Evolutionary conservation across 140 eudicot species (phyloP), one percentile per base, ranked within the genome.

Genomic region (Cichorium intybus): DNA sequence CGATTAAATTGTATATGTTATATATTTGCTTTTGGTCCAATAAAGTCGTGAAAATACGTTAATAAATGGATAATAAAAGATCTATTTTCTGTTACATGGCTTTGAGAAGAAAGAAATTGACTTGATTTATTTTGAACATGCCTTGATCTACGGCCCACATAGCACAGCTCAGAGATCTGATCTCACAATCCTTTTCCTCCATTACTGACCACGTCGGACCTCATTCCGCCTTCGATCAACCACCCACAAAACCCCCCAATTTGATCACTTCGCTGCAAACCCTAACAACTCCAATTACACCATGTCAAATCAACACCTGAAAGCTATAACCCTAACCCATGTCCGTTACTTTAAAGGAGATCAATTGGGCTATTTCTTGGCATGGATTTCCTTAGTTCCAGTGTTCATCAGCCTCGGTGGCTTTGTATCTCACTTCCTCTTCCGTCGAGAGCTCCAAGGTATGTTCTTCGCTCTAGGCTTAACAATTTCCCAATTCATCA

Each of bases 361-460:
- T 21, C 80, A 63, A 8, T 22, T 91, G 3, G 97, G 97, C 35
- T 80, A 70, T 52, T 80, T 83, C 52, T 37, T 91, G 17, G 97
- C 97, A 24, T 91, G 97, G 97, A 59, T 91, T 17, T 91, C 97
- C 7, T 47, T 91, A 4, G 68, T 91, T 50, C 96, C 96, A 0
- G 90, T 87, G 31, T 91, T 91, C 88, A 84, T 91, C 55, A 75
- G 81, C 84, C 80, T 91, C 37, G 85, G 92, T 6, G 97, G 97
- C 14, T 91, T 91, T 79, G 26, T 73, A 20, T 85, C 87, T 5
- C 91, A 91, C 72, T 87, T 87, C 78, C 21, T 91, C 63, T 91
- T 91, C 56, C 97, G 96, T 28, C 94, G 96, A 10, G 96, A 90
- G 68, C 77, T 90, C 2, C 96, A 90, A 64, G 85, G 80, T 37